phyloP scores from a whole-genome alignment of 2,329 filamentous ascomycete genomes.

The Metarhizium robertsii region DNA sequence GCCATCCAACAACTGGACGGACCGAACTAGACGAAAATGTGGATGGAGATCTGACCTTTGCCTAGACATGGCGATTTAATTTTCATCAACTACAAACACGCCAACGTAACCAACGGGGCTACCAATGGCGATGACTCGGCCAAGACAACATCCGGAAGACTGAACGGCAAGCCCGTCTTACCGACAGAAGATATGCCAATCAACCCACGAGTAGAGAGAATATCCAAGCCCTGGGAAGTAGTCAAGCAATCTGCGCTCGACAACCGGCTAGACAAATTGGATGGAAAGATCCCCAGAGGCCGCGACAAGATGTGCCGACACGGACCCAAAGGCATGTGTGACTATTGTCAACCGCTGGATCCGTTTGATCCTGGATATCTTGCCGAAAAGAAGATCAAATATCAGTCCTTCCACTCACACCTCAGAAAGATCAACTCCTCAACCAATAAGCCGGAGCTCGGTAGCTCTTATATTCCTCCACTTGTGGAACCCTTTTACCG shows the following conservation, averaged over 20 bases:
- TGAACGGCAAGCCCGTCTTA: conserved; percentile 70
- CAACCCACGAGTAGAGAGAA: conserved; percentile 56
- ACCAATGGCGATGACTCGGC: conserved; percentile 28
- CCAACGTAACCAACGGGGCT: conserved; percentile 27
- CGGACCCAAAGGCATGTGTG: conserved; percentile 96
- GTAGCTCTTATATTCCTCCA: conserved; percentile 91
- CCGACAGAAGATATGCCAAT: conserved; percentile 59
- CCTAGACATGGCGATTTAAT: conserved; percentile 81
- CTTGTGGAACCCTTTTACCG: conserved; percentile 88
- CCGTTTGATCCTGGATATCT: conserved; percentile 87
- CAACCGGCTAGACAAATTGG: conserved; percentile 72
- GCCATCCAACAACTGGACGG: conserved; percentile 6
- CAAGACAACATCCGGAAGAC: conserved; percentile 47
- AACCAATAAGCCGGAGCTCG: conserved; percentile 91
- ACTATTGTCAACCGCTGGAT: conserved; percentile 96
- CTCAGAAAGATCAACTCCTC: conserved; percentile 90
- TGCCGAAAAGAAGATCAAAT: conserved; percentile 95
- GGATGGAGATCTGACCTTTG: conserved; percentile 11
- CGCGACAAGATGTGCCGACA: conserved; percentile 91
- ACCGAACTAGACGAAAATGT: not conserved
- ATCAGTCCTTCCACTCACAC: conserved; percentile 91
- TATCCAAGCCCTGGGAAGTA: conserved; percentile 62
- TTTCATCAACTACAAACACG: conserved; percentile 70
- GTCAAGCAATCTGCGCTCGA: conserved; percentile 84
- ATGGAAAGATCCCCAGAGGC: conserved; percentile 78